Evolutionary conservation across 768 basidiomycete genomes (phyloP).

Genomic region (Lactarius quietus): DNA sequence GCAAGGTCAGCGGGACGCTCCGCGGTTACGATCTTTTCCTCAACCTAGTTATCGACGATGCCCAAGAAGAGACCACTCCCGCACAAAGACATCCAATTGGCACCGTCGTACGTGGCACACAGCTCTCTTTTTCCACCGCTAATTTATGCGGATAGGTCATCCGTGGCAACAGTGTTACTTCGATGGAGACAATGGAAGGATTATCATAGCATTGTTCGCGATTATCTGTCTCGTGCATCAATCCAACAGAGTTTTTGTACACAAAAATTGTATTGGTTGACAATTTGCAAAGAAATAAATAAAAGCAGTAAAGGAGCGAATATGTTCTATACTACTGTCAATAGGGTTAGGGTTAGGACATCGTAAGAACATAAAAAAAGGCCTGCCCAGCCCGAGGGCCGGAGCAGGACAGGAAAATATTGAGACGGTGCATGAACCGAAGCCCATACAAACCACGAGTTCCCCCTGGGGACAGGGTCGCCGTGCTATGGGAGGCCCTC

Average conservation of each 20-base stretch:
- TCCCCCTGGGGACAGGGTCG: constrained; percentile 31
- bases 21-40: constrained; percentile 99
- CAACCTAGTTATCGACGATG: constrained; percentile 96
- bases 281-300: not conserved
- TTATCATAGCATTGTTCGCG: constrained; percentile 36
- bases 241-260: not conserved
- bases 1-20: constrained; percentile 91
- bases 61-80: constrained; percentile 84
- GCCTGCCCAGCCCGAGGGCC: constrained; percentile 40
- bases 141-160: constrained; percentile 63
- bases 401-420: constrained; percentile 74
- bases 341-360: constrained; percentile 41
- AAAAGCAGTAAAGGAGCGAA: not conserved
- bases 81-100: constrained; percentile 90
- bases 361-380: constrained; percentile 29
- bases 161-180: constrained; percentile 93
- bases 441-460: constrained; percentile 43
- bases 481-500: constrained; percentile 31
- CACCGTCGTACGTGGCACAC: constrained; percentile 67
- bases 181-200: constrained; percentile 85
- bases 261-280: not conserved
- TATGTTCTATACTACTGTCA: not conserved
- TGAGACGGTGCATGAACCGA: constrained; percentile 74
- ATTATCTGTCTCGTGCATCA: not conserved
- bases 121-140: constrained; percentile 5